Conservation (phyloP, 306 rosid species). For the peach (Prunus persica) region DNA sequence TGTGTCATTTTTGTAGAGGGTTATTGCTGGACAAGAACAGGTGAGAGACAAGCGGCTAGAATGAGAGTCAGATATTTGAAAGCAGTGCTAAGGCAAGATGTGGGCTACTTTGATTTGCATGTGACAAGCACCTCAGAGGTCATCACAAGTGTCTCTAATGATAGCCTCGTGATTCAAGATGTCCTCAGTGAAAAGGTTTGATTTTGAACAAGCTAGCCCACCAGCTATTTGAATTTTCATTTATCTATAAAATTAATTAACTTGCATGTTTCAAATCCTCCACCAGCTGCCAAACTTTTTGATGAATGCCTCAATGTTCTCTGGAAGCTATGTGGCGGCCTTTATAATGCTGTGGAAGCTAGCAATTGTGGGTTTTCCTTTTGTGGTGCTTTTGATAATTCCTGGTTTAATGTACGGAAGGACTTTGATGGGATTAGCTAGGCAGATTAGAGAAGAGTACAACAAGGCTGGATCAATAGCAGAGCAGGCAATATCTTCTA, state of each 20-base stretch:
- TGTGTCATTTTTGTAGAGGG: slow-evolving; percentile 50
- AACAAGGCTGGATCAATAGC: slow-evolving; percentile 66
- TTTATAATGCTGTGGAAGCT: slow-evolving; percentile 65
- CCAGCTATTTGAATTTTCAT: not conserved
- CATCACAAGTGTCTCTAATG: slow-evolving; percentile 78
- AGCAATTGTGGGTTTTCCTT: slow-evolving; percentile 81
- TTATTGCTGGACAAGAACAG: slow-evolving; percentile 96
- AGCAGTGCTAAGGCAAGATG: slow-evolving; percentile 88
- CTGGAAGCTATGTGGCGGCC: slow-evolving; percentile 72
- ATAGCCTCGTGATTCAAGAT: slow-evolving; percentile 81
- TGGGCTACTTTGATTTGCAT: slow-evolving; percentile 85
- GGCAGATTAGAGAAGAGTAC: slow-evolving; percentile 65
- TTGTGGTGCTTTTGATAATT: slow-evolving; percentile 61
- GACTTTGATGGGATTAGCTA: slow-evolving; percentile 64
- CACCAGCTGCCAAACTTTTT: slow-evolving; percentile 72
- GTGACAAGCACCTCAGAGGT: slow-evolving; percentile 92
- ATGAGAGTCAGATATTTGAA: slow-evolving; percentile 82
- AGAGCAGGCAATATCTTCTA: slow-evolving; percentile 81
- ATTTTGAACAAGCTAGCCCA: not conserved
- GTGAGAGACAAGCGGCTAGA: slow-evolving; percentile 84
- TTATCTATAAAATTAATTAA: not conserved
- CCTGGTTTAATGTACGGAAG: slow-evolving; percentile 85
- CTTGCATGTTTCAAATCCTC: not conserved
- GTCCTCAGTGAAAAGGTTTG: slow-evolving; percentile 83
- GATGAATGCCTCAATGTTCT: slow-evolving; percentile 59